A percentile compares a stretch with the other conserved stretches of the same genome.
These are phyloP conservation scores for Hypoxylon sp. DNA, from an alignment of 2,329 filamentous ascomycete genomes.

Conservation along the genomic window DNA sequence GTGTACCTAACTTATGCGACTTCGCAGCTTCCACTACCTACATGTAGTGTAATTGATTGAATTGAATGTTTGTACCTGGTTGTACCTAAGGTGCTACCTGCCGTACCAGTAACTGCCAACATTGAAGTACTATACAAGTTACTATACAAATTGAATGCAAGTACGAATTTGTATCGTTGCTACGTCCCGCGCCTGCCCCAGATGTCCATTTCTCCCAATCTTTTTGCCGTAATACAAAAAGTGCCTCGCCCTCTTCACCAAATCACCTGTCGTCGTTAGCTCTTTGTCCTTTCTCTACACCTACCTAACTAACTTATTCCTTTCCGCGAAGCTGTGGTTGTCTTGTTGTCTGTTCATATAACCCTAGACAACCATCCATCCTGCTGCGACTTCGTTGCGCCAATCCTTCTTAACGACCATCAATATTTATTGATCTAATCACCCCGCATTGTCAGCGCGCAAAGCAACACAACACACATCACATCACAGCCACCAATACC, in stretches of 20 bases:
- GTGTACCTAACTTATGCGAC: too few relatives aligned
- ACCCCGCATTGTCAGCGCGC: constrained; percentile 36
- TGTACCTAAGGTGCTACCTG: constrained; percentile 23
- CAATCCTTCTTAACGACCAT: constrained; percentile 23
- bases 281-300: constrained; percentile 20
- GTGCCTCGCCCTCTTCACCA: constrained; percentile 33
- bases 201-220: constrained; percentile 33
- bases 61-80: constrained; percentile 5
- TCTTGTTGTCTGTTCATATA: too few relatives aligned
- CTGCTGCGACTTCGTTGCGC: constrained; percentile 7
- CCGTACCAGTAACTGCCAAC: constrained; percentile 28
- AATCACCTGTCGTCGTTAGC: constrained; percentile 22
- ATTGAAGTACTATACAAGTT: constrained; percentile 26
- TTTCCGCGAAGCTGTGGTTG: too few relatives aligned
- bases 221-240: constrained; percentile 44
- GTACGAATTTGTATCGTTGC: not conserved
- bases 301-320: constrained; percentile 18
- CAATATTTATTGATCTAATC: constrained; percentile 10
- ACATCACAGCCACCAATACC: constrained; percentile 25
- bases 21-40: too few relatives aligned
- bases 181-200: constrained; percentile 17
- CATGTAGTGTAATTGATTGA: too few relatives aligned
- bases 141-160: too few relatives aligned
- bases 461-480: constrained; percentile 13
- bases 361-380: not conserved